Base-by-base conservation (phyloP, 2,329 filamentous ascomycete species). In the Helotiales sp. region DNA sequence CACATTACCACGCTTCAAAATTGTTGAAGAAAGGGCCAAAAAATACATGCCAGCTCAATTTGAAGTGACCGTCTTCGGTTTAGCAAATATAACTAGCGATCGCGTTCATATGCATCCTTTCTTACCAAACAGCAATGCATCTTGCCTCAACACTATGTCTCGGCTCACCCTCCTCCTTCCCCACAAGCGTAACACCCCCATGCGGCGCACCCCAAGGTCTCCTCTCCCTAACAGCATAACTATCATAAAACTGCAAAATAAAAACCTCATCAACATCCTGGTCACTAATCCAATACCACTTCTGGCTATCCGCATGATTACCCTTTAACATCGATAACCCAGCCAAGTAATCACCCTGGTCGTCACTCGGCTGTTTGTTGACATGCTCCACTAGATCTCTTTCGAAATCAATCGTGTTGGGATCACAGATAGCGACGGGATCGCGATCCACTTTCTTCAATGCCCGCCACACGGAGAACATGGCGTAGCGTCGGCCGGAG, bases 201-300 rank as follows among this genome's bases (percentile, higher is more conserved):
- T 66, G 64, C 2, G 64, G 59, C 2, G 58, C 52, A 50, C 37
- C 59, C 64, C 59, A 57, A 26, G 59, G 40, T 30, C 58, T 57
- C 5, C 58, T 28, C 30, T 66, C 59, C 49, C 60, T 47, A 15
- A 54, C 40, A 20, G 63, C 57, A 49, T 54, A 54, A 34, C 59
- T 66, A 40, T 62, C 59, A 58, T 50, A 63, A 26, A 66, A 66
- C 28, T 63, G 59, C 13, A 66, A 50, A 3, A 66, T 37, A 7
- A 62, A 17, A 28, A 66, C 40, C 40, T 66, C 64, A 52, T 66
- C 64, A 37, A 59, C 43, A 24, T 63, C 28, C 24, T 63, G 59
- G 3, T 66, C 50, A n/a, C 49, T 59, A 37, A 62, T 62, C 32
- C 40, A 66, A 32, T 59, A 59, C 59, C 59, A 66, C 40, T 62